Percentiles rank a stretch among this genome's conserved stretches.
These are phyloP conservation scores for Hyphodiscus hymeniophilus DNA, from an alignment of 495 filamentous ascomycete species.

Conservation along the genomic window DNA sequence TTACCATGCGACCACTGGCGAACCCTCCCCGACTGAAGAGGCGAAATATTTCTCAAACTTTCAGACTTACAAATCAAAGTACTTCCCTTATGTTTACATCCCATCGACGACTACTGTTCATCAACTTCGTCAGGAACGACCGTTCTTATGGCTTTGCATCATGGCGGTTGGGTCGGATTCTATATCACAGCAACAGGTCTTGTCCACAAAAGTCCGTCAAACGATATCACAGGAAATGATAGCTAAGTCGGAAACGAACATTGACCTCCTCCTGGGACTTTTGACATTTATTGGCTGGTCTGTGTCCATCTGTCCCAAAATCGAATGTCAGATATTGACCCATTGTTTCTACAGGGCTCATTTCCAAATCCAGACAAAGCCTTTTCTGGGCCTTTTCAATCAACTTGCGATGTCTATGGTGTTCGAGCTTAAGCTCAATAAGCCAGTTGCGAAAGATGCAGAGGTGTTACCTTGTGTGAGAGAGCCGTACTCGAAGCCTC, in stretches of 20 bases:
- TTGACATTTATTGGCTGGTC: constrained; percentile 41
- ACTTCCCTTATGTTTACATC: constrained; percentile 39
- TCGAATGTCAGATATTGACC: constrained; percentile 6
- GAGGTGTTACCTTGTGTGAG: background rate
- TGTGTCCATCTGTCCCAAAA: constrained; percentile 2
- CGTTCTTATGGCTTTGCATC: constrained; percentile 48
- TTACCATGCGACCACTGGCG: background rate
- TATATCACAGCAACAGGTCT: constrained; percentile 26
- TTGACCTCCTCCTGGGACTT: constrained; percentile 49
- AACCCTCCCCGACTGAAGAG: constrained; percentile 26
- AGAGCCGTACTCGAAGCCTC: background rate
- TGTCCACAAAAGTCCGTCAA: constrained; percentile 32
- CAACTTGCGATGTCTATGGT: constrained; percentile 44
- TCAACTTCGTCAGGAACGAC: constrained; percentile 35
- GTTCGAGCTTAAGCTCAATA: constrained; percentile 48
- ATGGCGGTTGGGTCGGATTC: constrained; percentile 34
- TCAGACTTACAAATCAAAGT: constrained; percentile 31
- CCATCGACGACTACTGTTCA: constrained; percentile 35
- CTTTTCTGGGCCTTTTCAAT: constrained; percentile 33
- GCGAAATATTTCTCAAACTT: constrained; percentile 33
- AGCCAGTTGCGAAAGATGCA: constrained; percentile 26
- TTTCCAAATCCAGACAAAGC: constrained; percentile 22
- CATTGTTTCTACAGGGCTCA: constrained; percentile 11
- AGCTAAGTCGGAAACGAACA: constrained; percentile 37
- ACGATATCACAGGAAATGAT: constrained; percentile 39